Conservation (phyloP, 2,329 filamentous ascomycete species). For the Fusarium floridanum region DNA sequence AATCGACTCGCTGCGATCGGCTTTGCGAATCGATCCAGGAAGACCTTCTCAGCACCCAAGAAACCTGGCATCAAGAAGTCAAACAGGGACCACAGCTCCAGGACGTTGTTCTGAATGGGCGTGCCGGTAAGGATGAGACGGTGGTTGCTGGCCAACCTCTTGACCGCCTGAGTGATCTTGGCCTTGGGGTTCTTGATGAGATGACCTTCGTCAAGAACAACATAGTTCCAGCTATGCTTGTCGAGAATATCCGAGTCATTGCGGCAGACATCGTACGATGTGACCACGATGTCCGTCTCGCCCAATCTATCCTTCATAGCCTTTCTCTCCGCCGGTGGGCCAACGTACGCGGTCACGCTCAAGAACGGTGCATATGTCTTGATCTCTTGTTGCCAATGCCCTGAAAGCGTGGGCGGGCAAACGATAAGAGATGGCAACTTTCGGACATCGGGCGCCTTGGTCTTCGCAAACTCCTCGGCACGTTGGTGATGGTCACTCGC, state of each 20-base stretch:
- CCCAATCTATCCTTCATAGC: conserved; percentile 77
- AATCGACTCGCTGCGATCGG: conserved; percentile 95
- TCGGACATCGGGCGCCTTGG: conserved; percentile 80
- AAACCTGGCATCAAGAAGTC: conserved; percentile 99
- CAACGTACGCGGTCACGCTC: conserved; percentile 89
- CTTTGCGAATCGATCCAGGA: conserved; percentile 93
- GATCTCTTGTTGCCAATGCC: conserved; percentile 99
- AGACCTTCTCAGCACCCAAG: conserved; percentile 93
- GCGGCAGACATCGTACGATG: conserved; percentile 96
- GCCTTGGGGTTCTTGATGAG: conserved; percentile 99
- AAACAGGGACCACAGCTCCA: conserved; percentile 97
- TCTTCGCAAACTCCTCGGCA: conserved; percentile 89
- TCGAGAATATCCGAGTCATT: conserved; percentile 91
- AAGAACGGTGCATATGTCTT: conserved; percentile 96
- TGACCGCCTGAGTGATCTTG: conserved; percentile 94
- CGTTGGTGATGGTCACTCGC: conserved; percentile 96
- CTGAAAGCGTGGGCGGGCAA: conserved; percentile 94
- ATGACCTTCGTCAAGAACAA: conserved; percentile 96
- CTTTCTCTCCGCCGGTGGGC: conserved; percentile 84
- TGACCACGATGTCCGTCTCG: conserved; percentile 92
- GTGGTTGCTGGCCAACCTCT: conserved; percentile 90
- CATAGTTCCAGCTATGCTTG: conserved; percentile 94
- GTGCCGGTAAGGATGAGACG: conserved; percentile 96
- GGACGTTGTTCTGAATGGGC: conserved; percentile 96
- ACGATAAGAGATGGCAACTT: conserved; percentile 92